These are phyloP conservation scores for Lactifluus subvellereus DNA, from an alignment of 768 basidiomycete genomes.

Conservation along the genomic window DNA sequence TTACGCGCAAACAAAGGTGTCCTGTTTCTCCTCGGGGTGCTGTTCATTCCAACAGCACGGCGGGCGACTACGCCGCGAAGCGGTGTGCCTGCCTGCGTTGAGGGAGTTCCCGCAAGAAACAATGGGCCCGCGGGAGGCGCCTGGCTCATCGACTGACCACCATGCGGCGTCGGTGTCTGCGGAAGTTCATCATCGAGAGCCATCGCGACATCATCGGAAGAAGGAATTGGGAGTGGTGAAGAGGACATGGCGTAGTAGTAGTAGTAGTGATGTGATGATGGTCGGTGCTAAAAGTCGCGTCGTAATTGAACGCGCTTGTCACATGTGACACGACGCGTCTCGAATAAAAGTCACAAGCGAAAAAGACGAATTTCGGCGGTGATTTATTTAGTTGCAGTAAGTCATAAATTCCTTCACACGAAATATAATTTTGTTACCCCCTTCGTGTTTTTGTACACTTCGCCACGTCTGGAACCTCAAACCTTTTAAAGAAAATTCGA, in stretches of 20 bases:
- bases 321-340: slow-evolving; percentile 21
- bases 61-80: slow-evolving; percentile 18
- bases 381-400: no score
- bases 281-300: slow-evolving; percentile 8
- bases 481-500: no score
- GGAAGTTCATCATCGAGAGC: slow-evolving; percentile 20
- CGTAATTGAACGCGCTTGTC: slow-evolving; percentile 20
- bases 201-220: slow-evolving; percentile 21
- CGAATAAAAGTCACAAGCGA: not conserved
- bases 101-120: slow-evolving; percentile 22
- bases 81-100: slow-evolving; percentile 21
- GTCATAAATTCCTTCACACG: no score
- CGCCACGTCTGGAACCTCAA: no score
- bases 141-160: slow-evolving; percentile 35
- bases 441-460: no score
- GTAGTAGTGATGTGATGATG: not conserved
- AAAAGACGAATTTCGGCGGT: no score
- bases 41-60: slow-evolving; percentile 18
- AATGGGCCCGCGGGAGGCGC: slow-evolving; percentile 18
- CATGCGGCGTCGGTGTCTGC: slow-evolving; percentile 13
- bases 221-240: slow-evolving; percentile 22
- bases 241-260: slow-evolving; percentile 17
- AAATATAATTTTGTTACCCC: no score
- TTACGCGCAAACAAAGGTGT: slow-evolving; percentile 22
- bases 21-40: slow-evolving; percentile 24